phyloP scores from a whole-genome alignment of 768 basidiomycete species.

The Pleurotus tuoliensis region DNA sequence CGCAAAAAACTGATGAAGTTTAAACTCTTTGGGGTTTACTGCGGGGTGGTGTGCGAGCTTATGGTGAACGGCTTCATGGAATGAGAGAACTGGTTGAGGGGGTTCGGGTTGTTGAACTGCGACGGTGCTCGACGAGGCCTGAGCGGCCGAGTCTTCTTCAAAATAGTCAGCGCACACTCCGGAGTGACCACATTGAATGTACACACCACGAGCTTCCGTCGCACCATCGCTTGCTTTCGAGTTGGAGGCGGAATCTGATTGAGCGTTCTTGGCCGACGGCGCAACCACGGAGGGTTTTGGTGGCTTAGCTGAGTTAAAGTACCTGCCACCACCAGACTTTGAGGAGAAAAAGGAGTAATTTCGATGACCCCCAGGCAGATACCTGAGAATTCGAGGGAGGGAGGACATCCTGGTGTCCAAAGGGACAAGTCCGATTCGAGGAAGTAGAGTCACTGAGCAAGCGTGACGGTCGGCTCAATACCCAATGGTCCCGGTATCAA shows the following conservation, averaged over 20 bases:
- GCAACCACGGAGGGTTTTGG: conserved; percentile 44
- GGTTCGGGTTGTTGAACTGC: conserved; percentile 10
- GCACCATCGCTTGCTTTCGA: neutral
- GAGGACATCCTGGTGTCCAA: conserved; percentile 39
- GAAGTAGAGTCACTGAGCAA: neutral
- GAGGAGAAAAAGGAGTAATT: conserved; percentile 78
- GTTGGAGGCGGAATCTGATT: conserved; percentile 19
- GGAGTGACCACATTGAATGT: neutral
- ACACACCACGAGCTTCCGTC: neutral
- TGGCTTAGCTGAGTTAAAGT: conserved; percentile 71
- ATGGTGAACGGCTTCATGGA: conserved; percentile 10
- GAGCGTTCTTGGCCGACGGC: conserved; percentile 17
- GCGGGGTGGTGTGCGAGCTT: conserved; percentile 42
- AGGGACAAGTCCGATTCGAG: neutral
- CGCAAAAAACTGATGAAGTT: conserved; percentile 82
- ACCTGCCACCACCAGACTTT: conserved; percentile 70
- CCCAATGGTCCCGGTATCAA: neutral
- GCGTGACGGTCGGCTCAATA: neutral
- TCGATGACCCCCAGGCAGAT: conserved; percentile 45
- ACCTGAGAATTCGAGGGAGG: conserved; percentile 44
- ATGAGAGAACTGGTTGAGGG: conserved; percentile 14
- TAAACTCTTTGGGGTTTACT: conserved; percentile 65
- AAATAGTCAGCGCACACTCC: conserved; percentile 7
- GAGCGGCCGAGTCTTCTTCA: conserved; percentile 10
- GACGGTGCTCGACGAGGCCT: conserved; percentile 16